phyloP scores from a whole-genome alignment of 83 land plant genomes.

The Larix sibirica region DNA sequence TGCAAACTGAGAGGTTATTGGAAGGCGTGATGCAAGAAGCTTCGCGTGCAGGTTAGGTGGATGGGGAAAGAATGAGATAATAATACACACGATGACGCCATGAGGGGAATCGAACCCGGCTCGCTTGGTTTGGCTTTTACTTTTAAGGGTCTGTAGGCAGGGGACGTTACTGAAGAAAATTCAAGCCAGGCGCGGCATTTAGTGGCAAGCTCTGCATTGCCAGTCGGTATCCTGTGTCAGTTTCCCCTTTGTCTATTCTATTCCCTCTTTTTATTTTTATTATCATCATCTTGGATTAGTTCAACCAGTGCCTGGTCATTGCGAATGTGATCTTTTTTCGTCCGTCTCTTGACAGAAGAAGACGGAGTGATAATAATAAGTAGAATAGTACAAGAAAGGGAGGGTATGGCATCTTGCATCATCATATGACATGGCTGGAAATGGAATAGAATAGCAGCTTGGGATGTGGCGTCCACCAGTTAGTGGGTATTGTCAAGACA shows the following conservation, averaged over 20 bases:
- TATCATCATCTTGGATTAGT: background rate
- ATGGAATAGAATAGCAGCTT: conserved; percentile 12
- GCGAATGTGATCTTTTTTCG: background rate
- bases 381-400: background rate
- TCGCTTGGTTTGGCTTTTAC: conserved; percentile 5
- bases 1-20: no score
- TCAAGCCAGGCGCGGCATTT: background rate
- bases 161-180: background rate
- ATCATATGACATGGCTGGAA: no score
- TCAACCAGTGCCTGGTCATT: background rate
- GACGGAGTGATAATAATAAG: background rate
- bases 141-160: background rate
- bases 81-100: background rate
- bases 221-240: conserved; percentile 1
- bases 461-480: background rate
- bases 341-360: background rate
- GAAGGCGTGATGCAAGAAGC: background rate
- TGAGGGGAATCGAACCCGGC: background rate
- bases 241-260: background rate
- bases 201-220: background rate
- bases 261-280: background rate
- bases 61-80: background rate
- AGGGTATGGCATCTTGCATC: no score
- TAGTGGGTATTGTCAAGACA: background rate
- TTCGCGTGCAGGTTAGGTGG: background rate